A percentile compares a stretch with the other conserved stretches of the same genome.
These are phyloP conservation scores for Boletus insuetus DNA, from an alignment of 768 basidiomycete species.

Conservation along the genomic window DNA sequence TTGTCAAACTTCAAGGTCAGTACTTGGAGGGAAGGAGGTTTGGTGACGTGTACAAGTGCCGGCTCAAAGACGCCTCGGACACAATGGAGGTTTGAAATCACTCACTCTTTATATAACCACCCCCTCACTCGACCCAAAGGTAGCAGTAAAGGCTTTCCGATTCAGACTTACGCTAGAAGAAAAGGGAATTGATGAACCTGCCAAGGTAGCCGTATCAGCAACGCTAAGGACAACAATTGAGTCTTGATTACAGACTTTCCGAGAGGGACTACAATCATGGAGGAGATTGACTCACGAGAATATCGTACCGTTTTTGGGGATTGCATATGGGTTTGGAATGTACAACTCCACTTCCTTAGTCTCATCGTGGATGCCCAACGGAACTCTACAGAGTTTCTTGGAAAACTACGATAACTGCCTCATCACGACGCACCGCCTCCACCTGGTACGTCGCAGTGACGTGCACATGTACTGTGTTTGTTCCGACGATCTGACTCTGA, in stretches of 20 bases:
- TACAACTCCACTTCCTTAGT: slow-evolving; percentile 22
- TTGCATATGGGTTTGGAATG: slow-evolving; percentile 25
- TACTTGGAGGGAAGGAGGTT: slow-evolving; percentile 5
- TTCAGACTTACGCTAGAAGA: slow-evolving; percentile 5
- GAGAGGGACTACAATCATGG: slow-evolving; percentile 24
- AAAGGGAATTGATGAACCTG: not conserved
- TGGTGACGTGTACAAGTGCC: slow-evolving; percentile 13
- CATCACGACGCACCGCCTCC: not conserved
- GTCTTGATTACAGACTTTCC: slow-evolving; percentile 7
- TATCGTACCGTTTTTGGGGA: slow-evolving; percentile 25
- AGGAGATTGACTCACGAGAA: slow-evolving; percentile 19
- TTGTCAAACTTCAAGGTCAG: not conserved
- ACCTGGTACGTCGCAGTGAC: not conserved
- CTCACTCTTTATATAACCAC: not conserved
- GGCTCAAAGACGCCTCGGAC: not conserved
- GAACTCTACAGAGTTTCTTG: slow-evolving; percentile 23
- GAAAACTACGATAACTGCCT: not conserved
- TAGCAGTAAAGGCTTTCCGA: slow-evolving; percentile 19
- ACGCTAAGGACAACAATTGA: too few relatives aligned
- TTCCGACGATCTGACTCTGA: not conserved
- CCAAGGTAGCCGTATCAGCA: not conserved
- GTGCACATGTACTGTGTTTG: not conserved
- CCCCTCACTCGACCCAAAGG: not conserved
- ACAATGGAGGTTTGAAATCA: not conserved
- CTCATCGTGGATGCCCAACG: slow-evolving; percentile 29